phyloP scores from a whole-genome alignment of 768 basidiomycete genomes.

The Omphalotus guepiniiformis region DNA sequence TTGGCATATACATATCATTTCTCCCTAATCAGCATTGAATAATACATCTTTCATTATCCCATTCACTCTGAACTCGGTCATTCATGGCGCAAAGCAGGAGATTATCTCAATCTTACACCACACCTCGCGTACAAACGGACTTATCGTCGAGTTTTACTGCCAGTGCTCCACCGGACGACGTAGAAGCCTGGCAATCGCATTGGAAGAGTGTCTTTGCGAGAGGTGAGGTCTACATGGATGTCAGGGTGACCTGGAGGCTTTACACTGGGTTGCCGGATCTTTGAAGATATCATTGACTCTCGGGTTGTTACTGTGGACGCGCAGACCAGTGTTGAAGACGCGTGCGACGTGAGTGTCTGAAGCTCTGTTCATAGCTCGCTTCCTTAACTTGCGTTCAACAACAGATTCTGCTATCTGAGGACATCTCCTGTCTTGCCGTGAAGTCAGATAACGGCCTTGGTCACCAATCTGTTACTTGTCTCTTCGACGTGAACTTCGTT shows the following conservation, averaged over 20 bases:
- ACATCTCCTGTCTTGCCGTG: slow-evolving; percentile 63
- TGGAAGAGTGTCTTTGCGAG: slow-evolving; percentile 56
- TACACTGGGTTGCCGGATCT: too few relatives aligned
- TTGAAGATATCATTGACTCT: slow-evolving; percentile 64
- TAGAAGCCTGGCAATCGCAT: slow-evolving; percentile 49
- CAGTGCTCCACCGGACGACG: slow-evolving; percentile 21
- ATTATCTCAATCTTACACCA: slow-evolving; percentile 16
- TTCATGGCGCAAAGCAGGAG: slow-evolving; percentile 17
- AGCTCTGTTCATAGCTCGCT: neutral
- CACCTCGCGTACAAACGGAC: slow-evolving; percentile 7
- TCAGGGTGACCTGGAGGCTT: neutral
- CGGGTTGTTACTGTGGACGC: slow-evolving; percentile 62
- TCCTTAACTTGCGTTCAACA: neutral
- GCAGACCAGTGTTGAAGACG: slow-evolving; percentile 76
- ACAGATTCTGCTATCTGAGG: slow-evolving; percentile 60
- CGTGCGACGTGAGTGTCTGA: slow-evolving; percentile 61
- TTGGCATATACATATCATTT: too few relatives aligned
- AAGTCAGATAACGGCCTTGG: too few relatives aligned
- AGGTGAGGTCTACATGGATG: slow-evolving; percentile 35
- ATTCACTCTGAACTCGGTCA: too few relatives aligned
- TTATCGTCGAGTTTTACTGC: neutral
- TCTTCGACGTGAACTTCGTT: slow-evolving; percentile 64
- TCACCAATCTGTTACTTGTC: slow-evolving; percentile 36
- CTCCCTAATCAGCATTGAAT: too few relatives aligned
- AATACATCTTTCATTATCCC: too few relatives aligned